These are phyloP conservation scores for Elymus sibiricus DNA, from an alignment of 176 grass and related monocot genomes.

Conservation along the genomic window DNA sequence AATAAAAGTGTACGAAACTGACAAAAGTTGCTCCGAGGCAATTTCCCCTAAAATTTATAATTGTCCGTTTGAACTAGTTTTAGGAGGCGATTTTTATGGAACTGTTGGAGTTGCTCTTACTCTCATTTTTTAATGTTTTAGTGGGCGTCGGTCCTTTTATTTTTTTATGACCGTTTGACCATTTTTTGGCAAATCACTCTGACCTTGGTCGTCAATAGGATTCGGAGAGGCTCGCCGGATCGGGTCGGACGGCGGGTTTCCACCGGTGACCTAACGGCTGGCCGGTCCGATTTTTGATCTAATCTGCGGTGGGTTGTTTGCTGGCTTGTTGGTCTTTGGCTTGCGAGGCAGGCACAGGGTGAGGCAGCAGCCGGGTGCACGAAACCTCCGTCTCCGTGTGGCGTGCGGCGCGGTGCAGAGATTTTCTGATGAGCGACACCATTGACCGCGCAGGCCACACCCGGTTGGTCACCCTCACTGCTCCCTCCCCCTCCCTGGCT, in stretches of 20 bases:
- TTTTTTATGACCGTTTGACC: too few species aligned
- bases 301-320: neutral
- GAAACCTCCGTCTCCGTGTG: neutral
- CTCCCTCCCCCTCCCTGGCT: too few species aligned
- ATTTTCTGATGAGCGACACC: slow-evolving; percentile 51
- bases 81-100: too few species aligned
- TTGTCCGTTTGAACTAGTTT: too few species aligned
- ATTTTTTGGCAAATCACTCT: neutral
- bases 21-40: too few species aligned
- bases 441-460: slow-evolving; percentile 37
- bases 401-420: slow-evolving; percentile 12
- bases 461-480: slow-evolving; percentile 11
- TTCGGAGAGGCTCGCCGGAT: too few species aligned
- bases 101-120: too few species aligned
- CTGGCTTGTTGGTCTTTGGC: neutral
- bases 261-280: slow-evolving; percentile 2
- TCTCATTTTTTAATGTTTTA: too few species aligned
- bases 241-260: neutral
- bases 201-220: neutral
- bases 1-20: too few species aligned
- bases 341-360: neutral
- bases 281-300: neutral
- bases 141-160: too few species aligned
- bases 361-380: neutral
- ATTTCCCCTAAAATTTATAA: too few species aligned